Evolutionary conservation across 306 rosid genomes (phyloP).

Genomic region (Gastrolobium villosum): DNA sequence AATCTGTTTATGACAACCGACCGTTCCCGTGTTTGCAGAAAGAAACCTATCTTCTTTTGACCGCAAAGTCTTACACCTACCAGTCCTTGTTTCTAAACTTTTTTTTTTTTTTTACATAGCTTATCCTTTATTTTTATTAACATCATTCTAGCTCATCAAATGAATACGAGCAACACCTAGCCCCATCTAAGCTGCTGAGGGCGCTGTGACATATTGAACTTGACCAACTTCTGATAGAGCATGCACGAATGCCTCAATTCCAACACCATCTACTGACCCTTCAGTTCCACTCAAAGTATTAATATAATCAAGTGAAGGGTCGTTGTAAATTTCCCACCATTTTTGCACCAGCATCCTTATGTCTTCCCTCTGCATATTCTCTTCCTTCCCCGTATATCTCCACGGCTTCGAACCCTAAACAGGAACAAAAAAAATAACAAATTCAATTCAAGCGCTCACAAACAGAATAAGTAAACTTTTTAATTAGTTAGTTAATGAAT

Average conservation of each 20-base stretch:
- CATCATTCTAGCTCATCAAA: neutral
- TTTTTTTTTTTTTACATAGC: neutral
- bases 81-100: neutral
- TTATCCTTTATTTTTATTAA: neutral
- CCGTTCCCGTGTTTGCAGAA: neutral
- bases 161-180: neutral
- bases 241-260: slow-evolving; percentile 55
- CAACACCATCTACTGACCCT: slow-evolving; percentile 34
- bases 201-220: slow-evolving; percentile 65
- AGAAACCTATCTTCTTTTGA: neutral
- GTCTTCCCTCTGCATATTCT: slow-evolving; percentile 87
- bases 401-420: slow-evolving; percentile 89
- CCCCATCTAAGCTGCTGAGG: slow-evolving; percentile 71
- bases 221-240: slow-evolving; percentile 63
- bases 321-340: slow-evolving; percentile 82
- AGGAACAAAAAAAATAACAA: neutral
- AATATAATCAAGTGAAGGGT: slow-evolving; percentile 64
- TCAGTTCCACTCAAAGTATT: slow-evolving; percentile 18
- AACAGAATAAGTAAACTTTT: neutral
- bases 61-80: slow-evolving; percentile 24
- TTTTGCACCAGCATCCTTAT: slow-evolving; percentile 73
- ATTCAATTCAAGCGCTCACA: neutral
- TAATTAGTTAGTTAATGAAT: neutral
- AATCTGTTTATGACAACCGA: neutral
- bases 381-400: slow-evolving; percentile 84